Evolutionary conservation across 371 early-diverging fungal genomes (phyloP), one percentile per base, ranked within the genome.

Genomic region (Mortierella sp.): DNA sequence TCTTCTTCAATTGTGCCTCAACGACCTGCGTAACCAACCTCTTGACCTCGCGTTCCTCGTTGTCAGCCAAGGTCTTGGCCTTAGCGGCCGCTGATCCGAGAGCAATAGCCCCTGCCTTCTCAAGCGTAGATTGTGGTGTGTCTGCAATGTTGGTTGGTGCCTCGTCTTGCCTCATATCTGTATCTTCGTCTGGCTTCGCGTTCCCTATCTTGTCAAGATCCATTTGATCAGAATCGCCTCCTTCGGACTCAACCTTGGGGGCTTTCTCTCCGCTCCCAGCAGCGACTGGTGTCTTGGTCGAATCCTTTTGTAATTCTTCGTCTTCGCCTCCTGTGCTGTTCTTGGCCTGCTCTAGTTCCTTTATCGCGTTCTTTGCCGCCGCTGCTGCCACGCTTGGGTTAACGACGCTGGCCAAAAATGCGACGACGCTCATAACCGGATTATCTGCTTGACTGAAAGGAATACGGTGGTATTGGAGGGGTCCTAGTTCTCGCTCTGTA

Each of bases 361-460:
- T 86, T 62, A 89, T 61, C 1, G 94, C 91, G 9, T 91, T 89
- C 84, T 94, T 88, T 5, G 97, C 98, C 6, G 97, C 97, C 4
- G 95, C 95, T 1, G 92, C 87, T 0, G 97, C 99, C 2, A 99
- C 95, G 26, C 93, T 89, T 0, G 99, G 97, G 85, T 94, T 93
- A 5, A 99, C 98, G 11, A 94, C 91, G 14, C 95, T 91, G 2
- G 97, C 96, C 73, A 99, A 85, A 74, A 98, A 98, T 1, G 99
- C 96, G 10, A 98, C 93, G 0, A 99, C 92, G 12, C 96, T 93
- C 95, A 98, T 94, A 55, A 98, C 94, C 0, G 99, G 99, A 78
- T 99, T 99, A 62, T 97, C 97, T 0, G 96, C 95, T 54, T 94
- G 93, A 51, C 91, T 93, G 83, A 97, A 92, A 1, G 97, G 96